Percentiles rank a stretch among this genome's conserved stretches.
Conservation (phyloP, 2,329 filamentous ascomycete genomes). For the Phoma sp. region DNA sequence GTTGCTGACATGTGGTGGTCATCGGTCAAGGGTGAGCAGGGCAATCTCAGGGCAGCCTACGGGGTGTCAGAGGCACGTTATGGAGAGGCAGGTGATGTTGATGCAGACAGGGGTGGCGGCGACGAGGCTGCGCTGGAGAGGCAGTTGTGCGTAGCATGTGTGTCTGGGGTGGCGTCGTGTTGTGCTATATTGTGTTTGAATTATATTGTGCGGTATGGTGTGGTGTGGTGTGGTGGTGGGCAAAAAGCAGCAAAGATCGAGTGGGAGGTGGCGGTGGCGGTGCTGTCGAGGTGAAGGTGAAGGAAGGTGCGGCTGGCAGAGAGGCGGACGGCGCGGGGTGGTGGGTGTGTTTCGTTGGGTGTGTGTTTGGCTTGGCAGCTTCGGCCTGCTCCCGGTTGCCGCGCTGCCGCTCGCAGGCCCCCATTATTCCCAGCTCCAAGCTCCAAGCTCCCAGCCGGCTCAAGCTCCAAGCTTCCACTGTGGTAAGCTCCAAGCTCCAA, state of each 20-base stretch:
- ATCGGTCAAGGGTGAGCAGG: constrained; percentile 11
- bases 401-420: not conserved
- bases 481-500: not conserved
- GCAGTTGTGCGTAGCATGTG: not conserved
- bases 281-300: not conserved
- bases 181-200: too few species aligned
- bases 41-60: constrained; percentile 5
- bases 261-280: too few species aligned
- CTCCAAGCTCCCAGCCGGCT: too few species aligned
- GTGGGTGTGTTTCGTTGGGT: not conserved
- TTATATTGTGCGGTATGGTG: too few species aligned
- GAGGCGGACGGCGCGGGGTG: not conserved
- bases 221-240: too few species aligned
- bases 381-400: not conserved
- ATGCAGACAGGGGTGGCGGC: constrained; percentile 2
- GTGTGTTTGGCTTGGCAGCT: not conserved
- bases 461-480: too few species aligned
- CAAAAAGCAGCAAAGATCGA: too few species aligned
- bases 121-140: not conserved
- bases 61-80: not conserved
- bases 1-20: constrained; percentile 1
- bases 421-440: too few species aligned
- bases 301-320: not conserved
- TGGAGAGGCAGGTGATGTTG: constrained; percentile 8
- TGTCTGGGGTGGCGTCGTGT: too few species aligned